These are phyloP conservation scores for Gloeophyllum trabeum DNA, from an alignment of 768 basidiomycete species.

Conservation along the genomic window DNA sequence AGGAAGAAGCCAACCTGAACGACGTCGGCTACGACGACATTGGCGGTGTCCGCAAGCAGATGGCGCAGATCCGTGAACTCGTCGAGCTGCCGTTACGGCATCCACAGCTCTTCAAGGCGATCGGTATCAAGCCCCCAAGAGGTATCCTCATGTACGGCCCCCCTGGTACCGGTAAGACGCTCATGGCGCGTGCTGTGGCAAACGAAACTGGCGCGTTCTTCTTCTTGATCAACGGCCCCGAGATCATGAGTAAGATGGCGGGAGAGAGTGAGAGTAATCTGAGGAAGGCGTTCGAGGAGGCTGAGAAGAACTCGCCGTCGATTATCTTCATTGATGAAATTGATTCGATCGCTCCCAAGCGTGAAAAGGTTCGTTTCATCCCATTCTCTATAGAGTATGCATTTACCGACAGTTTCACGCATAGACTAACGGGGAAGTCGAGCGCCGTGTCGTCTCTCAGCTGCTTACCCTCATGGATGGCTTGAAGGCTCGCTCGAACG, in stretches of 20 bases:
- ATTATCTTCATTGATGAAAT: constrained; percentile 99
- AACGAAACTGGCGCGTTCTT: constrained; percentile 99
- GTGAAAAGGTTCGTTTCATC: constrained; percentile 72
- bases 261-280: constrained; percentile 97
- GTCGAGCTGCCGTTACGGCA: constrained; percentile 97
- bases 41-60: constrained; percentile 98
- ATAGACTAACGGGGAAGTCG: constrained; percentile 98
- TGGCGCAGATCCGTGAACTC: constrained; percentile 98
- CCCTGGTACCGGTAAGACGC: constrained; percentile 98
- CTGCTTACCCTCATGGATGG: constrained; percentile 98
- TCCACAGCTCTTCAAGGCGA: constrained; percentile 98
- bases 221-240: constrained; percentile 99
- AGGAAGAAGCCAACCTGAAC: constrained; percentile 91
- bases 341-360: constrained; percentile 98
- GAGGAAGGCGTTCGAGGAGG: constrained; percentile 97
- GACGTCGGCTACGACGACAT: constrained; percentile 99
- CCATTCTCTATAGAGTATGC: background rate
- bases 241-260: constrained; percentile 99
- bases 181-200: constrained; percentile 98
- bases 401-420: constrained; percentile 3
- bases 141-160: constrained; percentile 99
- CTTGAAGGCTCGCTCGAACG: constrained; percentile 95
- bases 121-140: constrained; percentile 99
- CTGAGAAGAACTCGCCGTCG: constrained; percentile 98
- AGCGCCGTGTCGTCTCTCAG: constrained; percentile 97